Base-by-base conservation (phyloP, 2,329 filamentous ascomycete genomes). In the Thielaviopsis populi region DNA sequence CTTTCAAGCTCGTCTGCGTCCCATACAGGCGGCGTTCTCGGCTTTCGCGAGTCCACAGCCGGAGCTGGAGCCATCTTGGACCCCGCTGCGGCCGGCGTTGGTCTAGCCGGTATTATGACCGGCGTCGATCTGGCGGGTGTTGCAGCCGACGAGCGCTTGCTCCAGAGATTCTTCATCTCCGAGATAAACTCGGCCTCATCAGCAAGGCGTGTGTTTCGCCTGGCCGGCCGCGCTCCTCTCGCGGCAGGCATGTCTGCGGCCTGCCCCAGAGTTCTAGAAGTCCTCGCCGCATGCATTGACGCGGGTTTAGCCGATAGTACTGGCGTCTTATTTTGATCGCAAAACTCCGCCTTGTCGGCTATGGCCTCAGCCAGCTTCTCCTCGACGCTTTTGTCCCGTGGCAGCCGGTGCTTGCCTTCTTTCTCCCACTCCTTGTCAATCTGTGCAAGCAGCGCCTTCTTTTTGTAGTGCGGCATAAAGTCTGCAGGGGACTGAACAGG, bases 381-480 rank as follows among this genome's bases (percentile, higher is more conserved):
- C 11, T 11, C 24, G 22, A 56, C 53, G 27, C 5, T 33, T n/a
- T 42, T 54, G n/a, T 10, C 60, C 11, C 33, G 41, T 11, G 17
- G 5, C 15, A 30, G 37, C 33, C 33, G 8, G 22, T 17, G 37
- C 19, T 30, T 64, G 17, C 43, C 42, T 41, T 59, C 62, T 19
- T 59, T 10, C 19, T 53, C 30, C 60, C 46, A 56, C 11, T 48
- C 56, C 19, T 58, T 19, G 4, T 64, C 42, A 40, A 65, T 65
- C 48, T 65, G 24, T 37, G 58, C 30, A 17, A 63, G 40, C 19
- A 65, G 60, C 37, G 58, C 59, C 43, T 48, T 59, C 50, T 65
- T 65, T 27, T 63, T 62, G 53, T 60, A 63, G 27, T 62, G 37
- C n/a, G 58, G 59, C 24, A 63, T 24, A 37, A 66, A 63, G 48